Conservation (phyloP, 2,329 filamentous ascomycete species). For the Claviceps citrina region DNA sequence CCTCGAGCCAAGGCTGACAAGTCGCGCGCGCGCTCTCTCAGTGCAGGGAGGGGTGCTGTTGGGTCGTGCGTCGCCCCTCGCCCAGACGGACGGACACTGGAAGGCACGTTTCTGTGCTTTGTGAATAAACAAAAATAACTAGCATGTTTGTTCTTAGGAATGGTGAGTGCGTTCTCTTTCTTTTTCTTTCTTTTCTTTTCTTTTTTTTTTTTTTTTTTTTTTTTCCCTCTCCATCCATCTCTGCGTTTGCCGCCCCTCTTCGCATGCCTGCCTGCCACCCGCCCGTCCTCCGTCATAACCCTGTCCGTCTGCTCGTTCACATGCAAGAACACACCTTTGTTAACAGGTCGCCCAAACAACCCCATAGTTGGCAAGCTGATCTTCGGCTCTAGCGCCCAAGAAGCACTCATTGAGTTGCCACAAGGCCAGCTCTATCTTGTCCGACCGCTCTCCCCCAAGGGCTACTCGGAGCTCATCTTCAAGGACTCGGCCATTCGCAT, state of each 20-base stretch:
- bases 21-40: no score
- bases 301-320: no score
- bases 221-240: background rate
- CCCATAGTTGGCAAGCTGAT: constrained; percentile 79
- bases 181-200: background rate
- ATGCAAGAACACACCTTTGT: no score
- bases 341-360: no score
- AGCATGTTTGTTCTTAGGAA: constrained; percentile 29
- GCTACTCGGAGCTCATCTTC: constrained; percentile 97
- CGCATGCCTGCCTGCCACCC: no score
- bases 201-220: background rate
- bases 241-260: no score
- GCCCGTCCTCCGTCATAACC: no score
- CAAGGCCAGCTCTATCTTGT: constrained; percentile 97
- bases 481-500: constrained; percentile 90
- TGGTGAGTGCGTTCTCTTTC: constrained; percentile 20
- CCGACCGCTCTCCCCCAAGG: constrained; percentile 85
- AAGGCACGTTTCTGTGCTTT: no score
- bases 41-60: no score
- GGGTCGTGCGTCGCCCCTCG: background rate
- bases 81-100: no score
- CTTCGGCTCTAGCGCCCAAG: constrained; percentile 74
- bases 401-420: constrained; percentile 83
- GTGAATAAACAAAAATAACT: background rate
- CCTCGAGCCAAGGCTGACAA: no score